Evolutionary conservation across 2,329 filamentous ascomycete genomes (phyloP), one percentile per base, ranked within the genome.

Genomic region (Aspergillus piperis): DNA sequence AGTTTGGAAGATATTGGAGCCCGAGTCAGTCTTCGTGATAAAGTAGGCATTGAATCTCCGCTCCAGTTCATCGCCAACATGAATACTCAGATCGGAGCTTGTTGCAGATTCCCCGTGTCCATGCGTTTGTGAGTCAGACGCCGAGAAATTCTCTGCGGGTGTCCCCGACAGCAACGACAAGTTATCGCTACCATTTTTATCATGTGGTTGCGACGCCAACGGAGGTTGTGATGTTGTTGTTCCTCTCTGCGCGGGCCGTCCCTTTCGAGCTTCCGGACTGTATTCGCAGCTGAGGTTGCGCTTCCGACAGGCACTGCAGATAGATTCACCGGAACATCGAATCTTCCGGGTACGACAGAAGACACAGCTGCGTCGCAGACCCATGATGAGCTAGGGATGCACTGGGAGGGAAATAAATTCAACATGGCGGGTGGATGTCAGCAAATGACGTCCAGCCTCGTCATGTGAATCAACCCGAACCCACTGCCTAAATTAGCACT

Each of bases 261-360:
- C 58, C 36, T 60, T 60, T 11, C 52, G 52, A 38, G 58, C 52
- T 44, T 60, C 58, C n/a, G 52, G 52, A n/a, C 49, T 55, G 21
- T 60, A 60, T n/a, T 56, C 41, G 38, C 58, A 60, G 47, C 49
- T 49, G 23, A 60, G 48, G 19, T 60, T 51, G 23, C 58, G 58
- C 25, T 52, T 54, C 27, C 17, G 44, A 30, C 58, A 60, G 17
- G 58, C 58, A 15, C 27, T 42, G 39, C 58, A 60, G 19, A 60
- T 60, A 5, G 36, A 47, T 15, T 54, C 52, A 10, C 58, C 58
- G 13, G 58, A 51, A n/a, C 58, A 60, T 48, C 58, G 36, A 38
- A 60, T 60, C 27, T 60, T 60, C 17, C 58, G 32, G 11, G 41
- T 39, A 6, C 58, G 58, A 44, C 58, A 60, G 38, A 60, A 60